Conservation (phyloP, 2,329 filamentous ascomycete species). For the Basipetospora chlamydospora region DNA sequence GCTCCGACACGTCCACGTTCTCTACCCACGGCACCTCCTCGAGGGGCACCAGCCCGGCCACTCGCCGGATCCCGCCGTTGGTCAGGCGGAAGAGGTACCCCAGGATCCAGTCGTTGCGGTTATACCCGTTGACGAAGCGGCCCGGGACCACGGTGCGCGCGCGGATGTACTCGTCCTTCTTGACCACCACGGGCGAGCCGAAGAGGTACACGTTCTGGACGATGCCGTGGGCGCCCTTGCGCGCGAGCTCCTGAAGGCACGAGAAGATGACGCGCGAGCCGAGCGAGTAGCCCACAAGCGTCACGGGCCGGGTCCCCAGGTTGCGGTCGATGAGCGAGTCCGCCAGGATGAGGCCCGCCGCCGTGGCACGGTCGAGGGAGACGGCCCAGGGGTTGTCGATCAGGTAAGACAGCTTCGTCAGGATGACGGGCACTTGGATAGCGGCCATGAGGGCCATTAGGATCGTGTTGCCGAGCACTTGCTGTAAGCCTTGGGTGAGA, state of each 20-base stretch:
- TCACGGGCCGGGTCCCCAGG: conserved; percentile 79
- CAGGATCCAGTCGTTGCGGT: conserved; percentile 92
- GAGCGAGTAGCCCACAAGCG: conserved; percentile 86
- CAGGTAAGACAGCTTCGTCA: conserved; percentile 87
- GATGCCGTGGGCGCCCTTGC: conserved; percentile 69
- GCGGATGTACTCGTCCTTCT: conserved; percentile 74
- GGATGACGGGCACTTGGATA: conserved; percentile 75
- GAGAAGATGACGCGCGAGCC: conserved; percentile 87
- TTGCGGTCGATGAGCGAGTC: conserved; percentile 89
- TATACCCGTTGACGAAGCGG: conserved; percentile 90
- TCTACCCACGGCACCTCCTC: conserved; percentile 68
- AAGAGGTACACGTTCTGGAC: conserved; percentile 94
- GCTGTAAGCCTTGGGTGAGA: conserved; percentile 88
- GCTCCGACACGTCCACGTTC: conserved; percentile 74
- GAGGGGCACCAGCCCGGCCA: conserved; percentile 71
- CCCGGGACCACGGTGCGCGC: conserved; percentile 75
- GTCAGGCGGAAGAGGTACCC: conserved; percentile 93
- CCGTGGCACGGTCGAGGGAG: conserved; percentile 79
- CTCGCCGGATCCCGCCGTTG: conserved; percentile 74
- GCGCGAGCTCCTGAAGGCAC: conserved; percentile 73
- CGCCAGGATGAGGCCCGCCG: conserved; percentile 80
- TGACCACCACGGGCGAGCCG: conserved; percentile 81
- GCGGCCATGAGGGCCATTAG: conserved; percentile 83
- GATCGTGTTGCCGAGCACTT: conserved; percentile 83
- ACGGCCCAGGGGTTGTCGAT: conserved; percentile 98